Evolutionary conservation across 371 early-diverging fungal genomes (phyloP).

Genomic region (Mucor lusitanicus): DNA sequence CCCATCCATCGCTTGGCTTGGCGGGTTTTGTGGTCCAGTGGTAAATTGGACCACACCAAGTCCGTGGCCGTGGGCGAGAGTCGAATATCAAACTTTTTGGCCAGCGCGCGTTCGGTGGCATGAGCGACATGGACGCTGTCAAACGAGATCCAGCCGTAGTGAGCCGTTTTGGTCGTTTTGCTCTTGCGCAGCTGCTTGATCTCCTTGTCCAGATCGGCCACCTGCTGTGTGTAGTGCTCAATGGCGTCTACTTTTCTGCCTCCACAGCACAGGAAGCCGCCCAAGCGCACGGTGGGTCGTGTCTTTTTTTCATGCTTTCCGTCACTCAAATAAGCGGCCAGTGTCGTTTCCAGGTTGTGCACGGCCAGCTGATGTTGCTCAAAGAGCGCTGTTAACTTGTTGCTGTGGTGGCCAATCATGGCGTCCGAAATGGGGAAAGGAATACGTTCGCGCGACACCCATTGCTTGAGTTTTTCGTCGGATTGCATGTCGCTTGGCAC

Average conservation of each 20-base stretch:
- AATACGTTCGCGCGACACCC: constrained; percentile 49
- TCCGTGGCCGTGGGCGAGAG: constrained; percentile 77
- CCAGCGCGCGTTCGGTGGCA: constrained; percentile 24
- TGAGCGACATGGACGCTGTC: constrained; percentile 67
- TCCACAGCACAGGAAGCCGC: constrained; percentile 37
- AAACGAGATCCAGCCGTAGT: constrained; percentile 82
- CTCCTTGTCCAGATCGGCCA: constrained; percentile 65
- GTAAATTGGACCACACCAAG: constrained; percentile 82
- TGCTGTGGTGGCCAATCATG: constrained; percentile 73
- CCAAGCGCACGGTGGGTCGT: constrained; percentile 55
- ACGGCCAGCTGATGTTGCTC: constrained; percentile 72
- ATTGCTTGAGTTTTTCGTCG: constrained; percentile 55
- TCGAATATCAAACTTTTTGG: constrained; percentile 31
- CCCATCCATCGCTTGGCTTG: constrained; percentile 60
- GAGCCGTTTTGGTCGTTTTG: constrained; percentile 44
- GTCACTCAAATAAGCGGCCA: constrained; percentile 65
- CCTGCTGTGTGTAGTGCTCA: constrained; percentile 65
- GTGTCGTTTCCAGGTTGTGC: constrained; percentile 62
- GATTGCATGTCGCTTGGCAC: constrained; percentile 63
- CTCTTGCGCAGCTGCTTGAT: constrained; percentile 64
- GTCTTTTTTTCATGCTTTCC: constrained; percentile 49
- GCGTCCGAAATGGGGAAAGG: constrained; percentile 57
- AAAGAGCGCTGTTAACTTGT: constrained; percentile 68
- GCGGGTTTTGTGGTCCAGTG: constrained; percentile 56
- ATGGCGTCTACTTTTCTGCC: constrained; percentile 80